Evolutionary conservation across 2,329 filamentous ascomycete genomes (phyloP).

Genomic region (Dactylonectria macrodidyma): DNA sequence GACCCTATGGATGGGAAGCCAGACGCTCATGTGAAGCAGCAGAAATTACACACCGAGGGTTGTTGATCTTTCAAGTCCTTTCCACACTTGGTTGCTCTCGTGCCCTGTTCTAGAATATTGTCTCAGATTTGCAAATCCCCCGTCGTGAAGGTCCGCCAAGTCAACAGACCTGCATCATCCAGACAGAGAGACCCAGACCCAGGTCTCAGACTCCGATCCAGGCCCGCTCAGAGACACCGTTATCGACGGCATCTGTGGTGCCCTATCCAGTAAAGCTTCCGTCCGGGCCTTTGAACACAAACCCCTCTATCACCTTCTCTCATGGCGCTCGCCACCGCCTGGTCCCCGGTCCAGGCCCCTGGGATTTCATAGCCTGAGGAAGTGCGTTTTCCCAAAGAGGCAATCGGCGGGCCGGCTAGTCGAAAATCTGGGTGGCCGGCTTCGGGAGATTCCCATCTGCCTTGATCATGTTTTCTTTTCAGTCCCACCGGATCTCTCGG

Average conservation of each 20-base stretch:
- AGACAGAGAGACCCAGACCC: neutral
- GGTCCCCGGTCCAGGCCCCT: neutral
- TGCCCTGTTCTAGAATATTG: neutral
- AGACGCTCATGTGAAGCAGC: neutral
- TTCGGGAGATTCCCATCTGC: neutral
- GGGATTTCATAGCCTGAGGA: neutral
- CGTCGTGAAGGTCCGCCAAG: neutral
- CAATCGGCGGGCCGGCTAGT: slow-evolving; percentile 4
- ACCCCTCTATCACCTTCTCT: too few species aligned
- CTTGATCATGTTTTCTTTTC: neutral
- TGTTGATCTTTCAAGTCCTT: neutral
- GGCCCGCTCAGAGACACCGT: neutral
- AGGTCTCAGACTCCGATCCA: neutral
- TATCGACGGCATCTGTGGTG: neutral
- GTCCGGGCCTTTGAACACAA: too few species aligned
- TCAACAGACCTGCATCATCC: neutral
- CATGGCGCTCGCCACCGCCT: slow-evolving; percentile 6
- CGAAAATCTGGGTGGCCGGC: neutral
- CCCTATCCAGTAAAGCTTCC: too few species aligned
- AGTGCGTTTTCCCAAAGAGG: neutral
- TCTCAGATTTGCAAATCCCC: neutral
- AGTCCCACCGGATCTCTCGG: slow-evolving; percentile 4
- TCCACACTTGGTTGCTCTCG: neutral
- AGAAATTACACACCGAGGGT: neutral
- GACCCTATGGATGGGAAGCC: neutral